Evolutionary conservation across 2,329 filamentous ascomycete genomes (phyloP).

Genomic region (Paradendryphiella salina): DNA sequence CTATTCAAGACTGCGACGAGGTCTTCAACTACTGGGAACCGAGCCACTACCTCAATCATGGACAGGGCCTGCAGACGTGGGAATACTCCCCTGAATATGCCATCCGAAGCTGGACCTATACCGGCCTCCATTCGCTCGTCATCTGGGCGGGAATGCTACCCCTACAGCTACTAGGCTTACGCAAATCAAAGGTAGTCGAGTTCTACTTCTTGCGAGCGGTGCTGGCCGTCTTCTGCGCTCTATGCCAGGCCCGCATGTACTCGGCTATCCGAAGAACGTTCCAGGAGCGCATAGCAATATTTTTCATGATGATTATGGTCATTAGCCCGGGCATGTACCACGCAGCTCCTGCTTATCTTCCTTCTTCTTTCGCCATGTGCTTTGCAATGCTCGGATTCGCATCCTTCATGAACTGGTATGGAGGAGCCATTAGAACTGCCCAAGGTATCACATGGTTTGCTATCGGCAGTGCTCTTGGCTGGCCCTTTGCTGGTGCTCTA

Average conservation of each 20-base stretch:
- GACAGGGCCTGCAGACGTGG: slow-evolving; percentile 95
- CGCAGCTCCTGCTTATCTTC: slow-evolving; percentile 81
- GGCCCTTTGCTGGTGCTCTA: slow-evolving; percentile 89
- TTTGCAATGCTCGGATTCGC: slow-evolving; percentile 82
- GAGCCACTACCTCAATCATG: slow-evolving; percentile 88
- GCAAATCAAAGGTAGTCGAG: slow-evolving; percentile 58
- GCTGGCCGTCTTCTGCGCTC: slow-evolving; percentile 75
- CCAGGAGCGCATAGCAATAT: slow-evolving; percentile 79
- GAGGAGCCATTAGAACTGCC: slow-evolving; percentile 71
- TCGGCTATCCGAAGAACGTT: slow-evolving; percentile 74
- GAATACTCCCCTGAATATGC: slow-evolving; percentile 95
- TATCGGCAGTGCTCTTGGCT: slow-evolving; percentile 80
- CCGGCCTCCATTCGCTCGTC: slow-evolving; percentile 74
- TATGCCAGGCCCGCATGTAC: slow-evolving; percentile 82
- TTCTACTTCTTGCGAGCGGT: slow-evolving; percentile 85
- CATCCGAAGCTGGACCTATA: slow-evolving; percentile 93
- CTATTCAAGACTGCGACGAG: slow-evolving; percentile 97
- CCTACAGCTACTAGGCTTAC: slow-evolving; percentile 29
- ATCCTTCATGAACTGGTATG: slow-evolving; percentile 87
- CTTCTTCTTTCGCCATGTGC: slow-evolving; percentile 97
- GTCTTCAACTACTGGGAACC: slow-evolving; percentile 99
- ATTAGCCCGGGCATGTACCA: slow-evolving; percentile 93
- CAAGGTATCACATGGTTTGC: slow-evolving; percentile 90
- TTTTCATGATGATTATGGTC: slow-evolving; percentile 75
- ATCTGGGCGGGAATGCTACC: slow-evolving; percentile 67